Base-by-base conservation (phyloP, 805 yeast genomes). In the Candida vaughaniae region DNA sequence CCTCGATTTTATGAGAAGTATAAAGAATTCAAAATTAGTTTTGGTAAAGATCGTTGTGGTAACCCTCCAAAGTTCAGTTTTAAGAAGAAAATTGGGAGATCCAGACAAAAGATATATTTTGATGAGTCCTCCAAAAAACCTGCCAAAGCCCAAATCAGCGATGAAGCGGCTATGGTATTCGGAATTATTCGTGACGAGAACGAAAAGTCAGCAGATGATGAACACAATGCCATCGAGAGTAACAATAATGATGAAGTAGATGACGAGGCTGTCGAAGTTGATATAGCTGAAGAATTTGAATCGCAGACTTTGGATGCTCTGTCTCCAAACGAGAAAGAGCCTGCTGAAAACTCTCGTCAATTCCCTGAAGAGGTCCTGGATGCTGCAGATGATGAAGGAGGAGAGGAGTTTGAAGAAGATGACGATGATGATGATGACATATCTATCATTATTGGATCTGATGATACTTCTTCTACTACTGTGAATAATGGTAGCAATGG, bases 11-110 rank as follows among this genome's bases (percentile, higher is more conserved):
- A 53, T 41, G 59, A 69, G 22, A 71, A 69, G 46, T 85, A 84
- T 50, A 49, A 50, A 28, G 63, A 69, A 4, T 76, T 78, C 48
- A 77, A 78, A 42, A 77, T 85, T 30, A 75, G 77, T 33, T 85
- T 73, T 58, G 95, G 88, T 31, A 82, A 82, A 50, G 95, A 85
- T 59, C 70, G 95, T 53, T 85, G 95, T 64, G 95, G 84, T 3
- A 83, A 83, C 51, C 86, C 75, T 22, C 82, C 79, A 41, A 83
- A 75, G 62, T 68, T 66, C 38, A 61, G 62, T 47, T 61, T 55
- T 57, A 71, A 59, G 55, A 78, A 66, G 60, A 64, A 52, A 45
- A 60, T 59, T 45, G 49, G 49, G n/a, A 45, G 37, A 22, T 31
- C 36, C 9, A 37, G 63, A 50, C 52, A 67, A 54, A 53, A 63